Evolutionary conservation across 2,329 filamentous ascomycete genomes (phyloP).

Genomic region (Penicillium palitans): DNA sequence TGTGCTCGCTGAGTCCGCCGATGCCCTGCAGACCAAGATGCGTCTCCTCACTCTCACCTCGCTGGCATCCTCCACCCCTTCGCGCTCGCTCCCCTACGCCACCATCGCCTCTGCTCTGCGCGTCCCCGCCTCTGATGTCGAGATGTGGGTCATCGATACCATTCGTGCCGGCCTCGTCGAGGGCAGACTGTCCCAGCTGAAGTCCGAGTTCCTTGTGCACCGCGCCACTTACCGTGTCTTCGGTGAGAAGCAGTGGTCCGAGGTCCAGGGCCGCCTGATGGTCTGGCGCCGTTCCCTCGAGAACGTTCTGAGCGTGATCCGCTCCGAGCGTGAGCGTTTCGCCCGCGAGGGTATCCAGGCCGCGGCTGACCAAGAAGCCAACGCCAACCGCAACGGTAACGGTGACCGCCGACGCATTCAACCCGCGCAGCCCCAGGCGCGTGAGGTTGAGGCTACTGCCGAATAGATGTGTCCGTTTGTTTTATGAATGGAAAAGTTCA

Average conservation of each 20-base stretch:
- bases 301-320: slow-evolving; percentile 75
- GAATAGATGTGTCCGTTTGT: slow-evolving; percentile 26
- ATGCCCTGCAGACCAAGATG: slow-evolving; percentile 90
- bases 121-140: slow-evolving; percentile 79
- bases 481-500: slow-evolving; percentile 24
- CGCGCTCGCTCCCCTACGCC: slow-evolving; percentile 83
- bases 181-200: slow-evolving; percentile 91
- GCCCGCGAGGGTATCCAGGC: slow-evolving; percentile 66
- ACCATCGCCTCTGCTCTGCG: slow-evolving; percentile 82
- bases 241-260: slow-evolving; percentile 96
- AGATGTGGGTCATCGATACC: slow-evolving; percentile 98
- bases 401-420: slow-evolving; percentile 38
- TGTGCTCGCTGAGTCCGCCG: slow-evolving; percentile 74
- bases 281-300: slow-evolving; percentile 84
- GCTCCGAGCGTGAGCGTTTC: slow-evolving; percentile 77
- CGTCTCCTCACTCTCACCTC: slow-evolving; percentile 90
- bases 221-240: slow-evolving; percentile 96
- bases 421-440: slow-evolving; percentile 15
- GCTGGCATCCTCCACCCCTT: slow-evolving; percentile 78
- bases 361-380: slow-evolving; percentile 46
- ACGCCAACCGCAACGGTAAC: slow-evolving; percentile 27
- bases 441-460: slow-evolving; percentile 40
- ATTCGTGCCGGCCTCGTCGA: slow-evolving; percentile 94
- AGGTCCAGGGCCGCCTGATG: slow-evolving; percentile 86
- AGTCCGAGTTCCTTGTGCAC: slow-evolving; percentile 91